Conservation (phyloP, 23 red algal genomes). For the Pyropia yezoensis region DNA sequence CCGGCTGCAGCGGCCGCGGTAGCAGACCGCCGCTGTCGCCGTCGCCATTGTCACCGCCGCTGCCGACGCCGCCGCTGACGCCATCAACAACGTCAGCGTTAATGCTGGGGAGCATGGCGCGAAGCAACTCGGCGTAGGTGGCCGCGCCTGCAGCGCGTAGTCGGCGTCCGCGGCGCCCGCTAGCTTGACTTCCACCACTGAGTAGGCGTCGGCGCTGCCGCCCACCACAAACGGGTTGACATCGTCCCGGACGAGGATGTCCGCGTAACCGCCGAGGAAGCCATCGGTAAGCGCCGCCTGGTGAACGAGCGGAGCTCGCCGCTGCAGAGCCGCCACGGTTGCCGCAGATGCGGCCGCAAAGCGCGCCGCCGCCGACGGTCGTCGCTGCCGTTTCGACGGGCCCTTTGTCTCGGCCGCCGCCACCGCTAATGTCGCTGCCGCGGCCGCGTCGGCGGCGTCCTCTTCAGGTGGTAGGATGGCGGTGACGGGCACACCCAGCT, state of each 20-base stretch:
- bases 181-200: constrained; percentile 53
- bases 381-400: background rate
- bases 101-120: constrained; percentile 1
- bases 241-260: constrained; percentile 36
- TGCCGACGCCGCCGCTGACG: no score
- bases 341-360: background rate
- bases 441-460: background rate
- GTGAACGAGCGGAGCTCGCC: constrained; percentile 37
- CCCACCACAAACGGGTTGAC: constrained; percentile 23
- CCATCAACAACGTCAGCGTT: constrained; percentile 1
- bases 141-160: constrained; percentile 42
- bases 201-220: constrained; percentile 21
- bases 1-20: constrained; percentile 5
- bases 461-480: background rate
- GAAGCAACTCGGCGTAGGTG: constrained; percentile 36
- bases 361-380: background rate
- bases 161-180: constrained; percentile 29
- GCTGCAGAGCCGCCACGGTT: constrained; percentile 14
- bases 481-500: constrained; percentile 12
- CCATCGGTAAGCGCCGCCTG: constrained; percentile 46
- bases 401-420: background rate
- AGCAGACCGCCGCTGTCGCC: background rate
- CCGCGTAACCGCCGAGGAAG: constrained; percentile 37
- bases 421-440: background rate
- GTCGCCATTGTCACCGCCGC: no score